phyloP scores from a whole-genome alignment of 345 rosid genomes.

The Linum tenue region DNA sequence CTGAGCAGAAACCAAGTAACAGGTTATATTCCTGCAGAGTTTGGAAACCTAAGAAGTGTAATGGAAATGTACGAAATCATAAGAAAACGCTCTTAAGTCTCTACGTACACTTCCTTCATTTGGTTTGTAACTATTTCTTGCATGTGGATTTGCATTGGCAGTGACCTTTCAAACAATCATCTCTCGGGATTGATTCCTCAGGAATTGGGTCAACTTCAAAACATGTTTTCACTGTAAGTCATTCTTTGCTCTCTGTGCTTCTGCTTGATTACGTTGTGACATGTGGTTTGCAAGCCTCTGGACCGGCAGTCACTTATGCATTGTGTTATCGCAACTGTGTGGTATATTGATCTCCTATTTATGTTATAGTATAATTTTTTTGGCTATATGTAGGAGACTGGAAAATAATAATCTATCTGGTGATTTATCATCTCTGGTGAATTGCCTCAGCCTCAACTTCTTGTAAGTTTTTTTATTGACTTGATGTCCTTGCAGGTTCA shows the following conservation, averaged over 20 bases:
- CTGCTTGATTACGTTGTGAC: neutral
- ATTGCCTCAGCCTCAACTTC: conserved; percentile 56
- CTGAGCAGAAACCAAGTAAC: conserved; percentile 65
- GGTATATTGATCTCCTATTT: too few species aligned
- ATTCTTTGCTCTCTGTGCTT: neutral
- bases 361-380: neutral
- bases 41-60: conserved; percentile 79
- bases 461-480: conserved; percentile 40
- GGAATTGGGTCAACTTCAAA: conserved; percentile 74
- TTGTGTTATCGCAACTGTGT: neutral
- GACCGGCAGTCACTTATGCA: neutral
- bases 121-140: conserved; percentile 12
- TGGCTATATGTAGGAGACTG: conserved; percentile 47
- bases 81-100: neutral
- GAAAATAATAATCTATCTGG: conserved; percentile 84
- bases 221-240: conserved; percentile 58
- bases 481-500: neutral
- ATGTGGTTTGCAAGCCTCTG: neutral
- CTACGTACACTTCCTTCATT: neutral
- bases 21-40: conserved; percentile 73
- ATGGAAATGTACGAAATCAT: conserved; percentile 66
- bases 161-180: conserved; percentile 86
- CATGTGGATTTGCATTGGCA: conserved; percentile 21
- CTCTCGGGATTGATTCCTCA: conserved; percentile 70
- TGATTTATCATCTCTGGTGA: conserved; percentile 50